phyloP scores from a whole-genome alignment of 2,329 filamentous ascomycete species.

The Cladosporium sp. region DNA sequence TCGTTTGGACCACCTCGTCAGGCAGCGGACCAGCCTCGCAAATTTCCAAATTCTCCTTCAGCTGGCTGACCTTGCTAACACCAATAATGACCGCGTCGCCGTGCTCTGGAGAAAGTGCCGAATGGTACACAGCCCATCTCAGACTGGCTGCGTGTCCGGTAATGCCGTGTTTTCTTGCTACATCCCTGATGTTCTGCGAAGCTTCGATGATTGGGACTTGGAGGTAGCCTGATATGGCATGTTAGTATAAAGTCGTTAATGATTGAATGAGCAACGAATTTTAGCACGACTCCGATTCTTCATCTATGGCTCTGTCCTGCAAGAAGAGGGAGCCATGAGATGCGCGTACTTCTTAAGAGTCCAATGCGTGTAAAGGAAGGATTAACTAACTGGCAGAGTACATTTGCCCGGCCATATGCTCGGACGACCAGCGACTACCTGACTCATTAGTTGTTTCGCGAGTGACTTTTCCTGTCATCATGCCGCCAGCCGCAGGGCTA shows the following conservation, averaged over 20 bases:
- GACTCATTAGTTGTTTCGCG: not conserved
- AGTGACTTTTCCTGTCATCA: constrained; percentile 6
- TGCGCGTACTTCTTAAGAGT: too few species aligned
- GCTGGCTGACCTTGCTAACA: constrained; percentile 33
- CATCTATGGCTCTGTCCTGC: not conserved
- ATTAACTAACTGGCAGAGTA: constrained; percentile 3
- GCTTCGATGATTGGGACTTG: constrained; percentile 7
- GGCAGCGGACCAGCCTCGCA: constrained; percentile 39
- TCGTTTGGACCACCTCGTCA: constrained; percentile 35
- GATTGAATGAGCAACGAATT: not conserved
- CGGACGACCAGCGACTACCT: constrained; percentile 4
- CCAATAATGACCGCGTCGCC: constrained; percentile 40
- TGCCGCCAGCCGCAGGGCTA: constrained; percentile 2
- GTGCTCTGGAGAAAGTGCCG: constrained; percentile 27
- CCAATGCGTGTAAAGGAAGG: not conserved
- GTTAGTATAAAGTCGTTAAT: not conserved
- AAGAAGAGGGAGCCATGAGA: too few species aligned
- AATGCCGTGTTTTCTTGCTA: constrained; percentile 5
- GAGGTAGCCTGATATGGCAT: not conserved
- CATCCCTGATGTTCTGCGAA: not conserved
- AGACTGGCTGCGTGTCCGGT: constrained; percentile 37
- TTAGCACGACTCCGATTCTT: not conserved
- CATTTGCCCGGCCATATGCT: constrained; percentile 1
- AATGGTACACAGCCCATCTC: constrained; percentile 46
- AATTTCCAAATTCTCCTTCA: constrained; percentile 37